Conservation (phyloP, 2,329 filamentous ascomycete species). For the Pezicula neosporulosa region DNA sequence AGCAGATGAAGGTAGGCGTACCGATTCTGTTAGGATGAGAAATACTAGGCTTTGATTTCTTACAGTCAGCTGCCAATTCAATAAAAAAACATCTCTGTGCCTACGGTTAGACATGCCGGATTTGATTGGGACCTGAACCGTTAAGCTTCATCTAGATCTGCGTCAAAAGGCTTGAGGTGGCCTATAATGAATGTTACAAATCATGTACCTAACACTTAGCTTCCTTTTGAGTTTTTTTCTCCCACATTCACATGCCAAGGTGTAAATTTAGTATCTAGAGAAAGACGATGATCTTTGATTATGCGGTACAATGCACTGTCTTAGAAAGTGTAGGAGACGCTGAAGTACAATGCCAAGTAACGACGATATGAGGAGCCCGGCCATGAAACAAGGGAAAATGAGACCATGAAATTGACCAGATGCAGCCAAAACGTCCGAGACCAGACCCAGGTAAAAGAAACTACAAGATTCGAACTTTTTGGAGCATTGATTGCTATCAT, state of each 20-base stretch:
- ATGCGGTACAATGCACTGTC: not conserved
- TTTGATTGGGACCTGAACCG: too few relatives aligned
- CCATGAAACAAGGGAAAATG: constrained; percentile 10
- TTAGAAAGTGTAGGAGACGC: constrained; percentile 5
- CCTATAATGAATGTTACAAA: too few relatives aligned
- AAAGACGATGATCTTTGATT: not conserved
- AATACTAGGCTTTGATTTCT: constrained; percentile 11
- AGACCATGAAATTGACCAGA: constrained; percentile 17
- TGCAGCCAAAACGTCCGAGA: constrained; percentile 7
- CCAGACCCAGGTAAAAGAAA: constrained; percentile 9
- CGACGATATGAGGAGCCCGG: constrained; percentile 6
- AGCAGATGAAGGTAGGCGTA: constrained; percentile 70
- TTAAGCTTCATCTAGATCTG: too few relatives aligned
- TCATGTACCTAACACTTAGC: too few relatives aligned
- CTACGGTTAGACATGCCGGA: too few relatives aligned
- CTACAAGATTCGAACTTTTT: constrained; percentile 17
- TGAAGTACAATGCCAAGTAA: constrained; percentile 13
- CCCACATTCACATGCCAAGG: not conserved
- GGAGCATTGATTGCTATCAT: constrained; percentile 10
- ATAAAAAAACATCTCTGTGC: too few relatives aligned
- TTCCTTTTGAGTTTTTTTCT: too few relatives aligned
- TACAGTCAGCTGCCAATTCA: too few relatives aligned
- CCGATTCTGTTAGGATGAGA: constrained; percentile 55
- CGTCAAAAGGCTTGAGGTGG: too few relatives aligned
- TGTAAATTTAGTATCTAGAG: not conserved